Base-by-base conservation (phyloP, 441 rosid genomes). In the Lepidium campestre region DNA sequence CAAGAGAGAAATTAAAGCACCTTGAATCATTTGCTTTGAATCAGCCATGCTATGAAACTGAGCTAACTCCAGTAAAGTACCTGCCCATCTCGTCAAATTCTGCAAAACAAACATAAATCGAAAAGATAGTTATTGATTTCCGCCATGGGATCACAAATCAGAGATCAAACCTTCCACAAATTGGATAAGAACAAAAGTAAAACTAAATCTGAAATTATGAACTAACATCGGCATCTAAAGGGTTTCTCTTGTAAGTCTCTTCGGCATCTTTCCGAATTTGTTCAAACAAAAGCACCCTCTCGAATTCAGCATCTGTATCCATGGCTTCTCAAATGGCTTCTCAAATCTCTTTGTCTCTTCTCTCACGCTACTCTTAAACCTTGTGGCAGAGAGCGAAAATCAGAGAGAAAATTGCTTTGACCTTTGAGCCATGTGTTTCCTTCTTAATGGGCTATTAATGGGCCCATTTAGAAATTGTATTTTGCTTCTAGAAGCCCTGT, bases 51-150 rank as follows among this genome's bases (percentile, higher is more conserved):
- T 79, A 71, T 87, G 96, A 79, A 87, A 90, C 87, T 87, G 97
- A 62, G 97, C 86, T 82, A 90, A 54, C 81, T 93, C 98, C 68
- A 93, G 56, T 65, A 93, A 66, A 69, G 90, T 80, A 53, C 96
- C 95, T 47, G 86, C 96, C 98, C 98, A 93, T 70, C 83, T 85
- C n/a, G 89, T 85, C 68, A 93, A 66, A 68, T 93, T 93, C 98
- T 93, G 27, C 5, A 17, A 25, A 35, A 5, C n/a, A 29, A 29
- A 29, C 34, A 29, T 29, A 29, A 29, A 29, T 29, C 10, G 34
- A 7, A 29, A 2, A 3, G 27, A 4, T 8, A 22, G 35, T 10
- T 3, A 32, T 44, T 27, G 10, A 19, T 48, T 37, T 36, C 27
- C 10, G 19, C 41, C 40, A 12, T 18, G 7, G 40, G 17, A 65